Percentiles rank a stretch among this genome's conserved stretches.
These are phyloP conservation scores for Solanum sitiens DNA, from an alignment of 257 asterid genomes.

Conservation along the genomic window DNA sequence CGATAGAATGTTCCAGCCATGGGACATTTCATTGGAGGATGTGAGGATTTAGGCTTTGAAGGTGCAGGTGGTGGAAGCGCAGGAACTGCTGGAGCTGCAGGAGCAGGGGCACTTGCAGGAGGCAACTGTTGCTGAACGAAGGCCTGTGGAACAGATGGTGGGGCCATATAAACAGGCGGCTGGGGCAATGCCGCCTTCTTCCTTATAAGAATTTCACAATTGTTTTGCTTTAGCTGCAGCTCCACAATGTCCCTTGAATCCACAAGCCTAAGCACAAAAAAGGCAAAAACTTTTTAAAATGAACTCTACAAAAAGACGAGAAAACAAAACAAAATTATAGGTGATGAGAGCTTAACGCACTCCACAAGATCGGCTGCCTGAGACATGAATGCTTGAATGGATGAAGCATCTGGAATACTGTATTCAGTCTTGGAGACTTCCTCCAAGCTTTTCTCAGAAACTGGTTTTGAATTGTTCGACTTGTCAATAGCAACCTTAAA, in stretches of 20 bases:
- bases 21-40: constrained; percentile 59
- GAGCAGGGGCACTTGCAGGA: constrained; percentile 19
- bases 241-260: constrained; percentile 49
- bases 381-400: constrained; percentile 35
- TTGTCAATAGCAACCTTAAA: constrained; percentile 25
- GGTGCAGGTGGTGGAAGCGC: constrained; percentile 25
- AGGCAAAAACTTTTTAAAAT: neutral
- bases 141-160: constrained; percentile 26
- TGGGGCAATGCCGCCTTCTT: constrained; percentile 48
- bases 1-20: constrained; percentile 66
- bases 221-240: constrained; percentile 47
- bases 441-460: constrained; percentile 7
- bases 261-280: constrained; percentile 31
- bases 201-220: constrained; percentile 41
- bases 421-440: constrained; percentile 10
- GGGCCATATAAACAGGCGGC: constrained; percentile 19
- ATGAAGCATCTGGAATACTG: constrained; percentile 32
- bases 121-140: constrained; percentile 16
- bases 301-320: neutral
- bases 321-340: neutral
- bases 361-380: constrained; percentile 37
- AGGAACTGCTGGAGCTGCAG: constrained; percentile 10
- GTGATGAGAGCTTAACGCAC: constrained; percentile 19
- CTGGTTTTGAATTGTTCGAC: constrained; percentile 22
- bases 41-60: constrained; percentile 38